A percentile compares a stretch with the other conserved stretches of the same genome.
These are phyloP conservation scores for Phytophthora chlamydospora DNA, from an alignment of 352 stramenopile genomes.

Conservation along the genomic window DNA sequence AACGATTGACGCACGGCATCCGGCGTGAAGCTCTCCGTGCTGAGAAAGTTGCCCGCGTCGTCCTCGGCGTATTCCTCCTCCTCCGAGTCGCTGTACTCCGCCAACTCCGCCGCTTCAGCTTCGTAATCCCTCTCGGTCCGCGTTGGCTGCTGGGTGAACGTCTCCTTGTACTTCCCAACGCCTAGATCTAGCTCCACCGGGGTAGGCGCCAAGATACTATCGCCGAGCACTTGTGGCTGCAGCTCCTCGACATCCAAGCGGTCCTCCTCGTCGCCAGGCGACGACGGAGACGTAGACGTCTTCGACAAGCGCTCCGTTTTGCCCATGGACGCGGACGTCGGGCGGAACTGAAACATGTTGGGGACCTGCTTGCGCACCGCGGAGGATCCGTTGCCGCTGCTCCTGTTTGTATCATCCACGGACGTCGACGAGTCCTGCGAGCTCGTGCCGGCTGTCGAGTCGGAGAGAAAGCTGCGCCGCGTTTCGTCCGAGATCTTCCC, in stretches of 20 bases:
- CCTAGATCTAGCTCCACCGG: slow-evolving; percentile 52
- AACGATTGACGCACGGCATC: slow-evolving; percentile 26
- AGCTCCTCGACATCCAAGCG: slow-evolving; percentile 42
- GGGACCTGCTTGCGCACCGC: slow-evolving; percentile 45
- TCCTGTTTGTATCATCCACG: slow-evolving; percentile 34
- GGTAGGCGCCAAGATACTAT: slow-evolving; percentile 28
- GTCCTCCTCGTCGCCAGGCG: slow-evolving; percentile 43
- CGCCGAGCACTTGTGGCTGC: slow-evolving; percentile 35
- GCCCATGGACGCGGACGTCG: slow-evolving; percentile 41
- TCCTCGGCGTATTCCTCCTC: slow-evolving; percentile 27
- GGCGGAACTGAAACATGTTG: slow-evolving; percentile 73
- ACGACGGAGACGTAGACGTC: slow-evolving; percentile 38
- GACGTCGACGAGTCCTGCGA: slow-evolving; percentile 34
- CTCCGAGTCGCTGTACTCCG: slow-evolving; percentile 39
- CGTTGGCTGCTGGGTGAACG: slow-evolving; percentile 25
- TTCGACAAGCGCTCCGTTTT: slow-evolving; percentile 49
- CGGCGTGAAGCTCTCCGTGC: slow-evolving; percentile 29
- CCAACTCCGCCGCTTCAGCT: slow-evolving; percentile 41
- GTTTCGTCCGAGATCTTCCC: slow-evolving; percentile 40
- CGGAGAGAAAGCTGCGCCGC: slow-evolving; percentile 43
- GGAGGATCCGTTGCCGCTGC: slow-evolving; percentile 39
- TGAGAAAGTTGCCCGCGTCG: slow-evolving; percentile 42
- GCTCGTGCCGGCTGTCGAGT: slow-evolving; percentile 35
- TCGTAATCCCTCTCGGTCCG: slow-evolving; percentile 30
- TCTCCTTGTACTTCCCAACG: slow-evolving; percentile 64